Base-by-base conservation (phyloP, 1,139 yeast genomes). In the Candida labiduridarum region DNA sequence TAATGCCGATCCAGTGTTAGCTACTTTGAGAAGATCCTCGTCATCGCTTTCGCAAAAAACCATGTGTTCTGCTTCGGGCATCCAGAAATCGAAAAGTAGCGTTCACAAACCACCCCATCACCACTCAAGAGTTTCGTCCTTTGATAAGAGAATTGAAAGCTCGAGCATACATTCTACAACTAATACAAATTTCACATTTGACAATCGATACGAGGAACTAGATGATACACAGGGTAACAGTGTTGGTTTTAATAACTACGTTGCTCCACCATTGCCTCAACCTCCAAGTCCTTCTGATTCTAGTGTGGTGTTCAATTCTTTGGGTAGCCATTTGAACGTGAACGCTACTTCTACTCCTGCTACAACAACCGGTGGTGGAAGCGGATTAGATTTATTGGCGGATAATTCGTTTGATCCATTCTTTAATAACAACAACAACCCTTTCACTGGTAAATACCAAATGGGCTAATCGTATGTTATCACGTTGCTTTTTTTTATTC, bases 81-180 rank as follows among this genome's bases (percentile, higher is more conserved):
- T 38, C 40, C 65, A 60, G 45, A 68, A 66, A 50, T 52, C 62
- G 44, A 70, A 66, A 51, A 59, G 54, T 44, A 53, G 57, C 34
- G 60, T 72, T 27, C 69, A 63, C 48, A 72, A 72, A 56, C 71
- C 74, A 7, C 59, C 58, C 3, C 46, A 30, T 36, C 53, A 52
- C 39, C 57, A 55, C 48, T 35, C 38, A n/a, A 41, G 50, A 33
- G 46, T 44, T 10, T 29, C 44, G 2, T 50, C 52, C 7, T 29
- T 47, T 27, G 52, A 50, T 29, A 45, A 39, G 15, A 31, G 42
- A 27, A 15, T 46, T 34, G 41, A 33, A n/a, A 38, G 35, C 39
- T n/a, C 27, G 31, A 39, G 27, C 18, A 29, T n/a, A 10, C 29
- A 14, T 31, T 14, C 40, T 22, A 31, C 44, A 22, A 33, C n/a